Evolutionary conservation across 192 early-diverging fungal species (phyloP), one percentile per base, ranked within the genome.

Genomic region (Phlyctochytrium arcticum): DNA sequence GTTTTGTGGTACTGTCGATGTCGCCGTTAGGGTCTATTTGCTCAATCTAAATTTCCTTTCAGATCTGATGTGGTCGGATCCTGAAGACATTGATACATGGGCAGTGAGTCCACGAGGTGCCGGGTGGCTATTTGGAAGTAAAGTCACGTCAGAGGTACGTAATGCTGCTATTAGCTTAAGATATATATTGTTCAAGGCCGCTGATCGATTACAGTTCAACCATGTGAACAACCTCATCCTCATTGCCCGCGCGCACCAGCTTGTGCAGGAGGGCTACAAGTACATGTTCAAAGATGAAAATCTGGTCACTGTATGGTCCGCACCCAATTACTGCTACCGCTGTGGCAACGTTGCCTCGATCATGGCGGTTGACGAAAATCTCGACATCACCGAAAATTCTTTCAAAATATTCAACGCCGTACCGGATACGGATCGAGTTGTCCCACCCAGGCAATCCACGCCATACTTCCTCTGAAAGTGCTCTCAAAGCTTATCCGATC

Each of bases 361-460:
- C 60, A 83, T 86, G 82, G 53, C 68, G 48, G 62, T 86, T 23
- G 67, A 86, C 36, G 86, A 91, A 64, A 76, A 77, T 31, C 72
- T 87, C 23, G 83, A 88, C 32, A 78, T 98, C 55, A 83, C 88
- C 49, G 93, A 95, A 50, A 78, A 79, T 58, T 88, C 85, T 71
- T 97, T 97, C 80, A 93, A 92, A 78, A 95, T 98, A 60, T 98
- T 98, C 77, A 83, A 87, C 67, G 96, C 96, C 23, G 95, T 99
- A 31, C 91, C 93, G 35, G 94, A 97, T 71, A 91, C 89, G 75
- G 89, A 96, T 63, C 76, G 91, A 26, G 74, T 66, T 19, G 73
- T 72, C 21, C 86, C 78, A 35, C 69, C 67, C 10, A 69, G 76
- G 46, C 74, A 76, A 37, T 71, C 37, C 24, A 71, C 79, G 21